Percentiles rank a stretch among this genome's conserved stretches.
Conservation (phyloP, 352 stramenopile species). For the Saprolegnia parasitica region DNA sequence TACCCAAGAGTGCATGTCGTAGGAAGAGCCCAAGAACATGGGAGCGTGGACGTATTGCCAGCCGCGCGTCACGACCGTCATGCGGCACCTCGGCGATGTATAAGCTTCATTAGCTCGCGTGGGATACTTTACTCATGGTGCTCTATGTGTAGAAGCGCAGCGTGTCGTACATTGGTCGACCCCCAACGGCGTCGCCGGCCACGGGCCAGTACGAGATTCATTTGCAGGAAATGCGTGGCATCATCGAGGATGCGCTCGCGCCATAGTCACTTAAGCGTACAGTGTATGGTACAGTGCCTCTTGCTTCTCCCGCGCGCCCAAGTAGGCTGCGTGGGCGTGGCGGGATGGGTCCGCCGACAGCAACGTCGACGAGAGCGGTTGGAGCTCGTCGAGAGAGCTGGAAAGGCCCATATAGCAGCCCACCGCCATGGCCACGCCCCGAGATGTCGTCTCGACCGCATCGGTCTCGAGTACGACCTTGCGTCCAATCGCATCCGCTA, state of each 20-base stretch:
- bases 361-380: slow-evolving; percentile 34
- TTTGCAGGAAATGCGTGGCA: slow-evolving; percentile 89
- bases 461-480: slow-evolving; percentile 62
- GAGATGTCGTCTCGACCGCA: slow-evolving; percentile 74
- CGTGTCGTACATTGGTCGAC: slow-evolving; percentile 91
- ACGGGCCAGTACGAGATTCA: slow-evolving; percentile 95
- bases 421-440: slow-evolving; percentile 71
- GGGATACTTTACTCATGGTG: neutral
- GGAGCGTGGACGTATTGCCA: slow-evolving; percentile 92
- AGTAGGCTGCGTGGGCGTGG: slow-evolving; percentile 50
- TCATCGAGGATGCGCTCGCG: slow-evolving; percentile 82
- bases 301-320: slow-evolving; percentile 59
- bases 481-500: slow-evolving; percentile 68
- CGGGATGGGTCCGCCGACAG: slow-evolving; percentile 43
- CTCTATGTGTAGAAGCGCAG: slow-evolving; percentile 15
- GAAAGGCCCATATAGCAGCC: slow-evolving; percentile 58
- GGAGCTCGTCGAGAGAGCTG: slow-evolving; percentile 38
- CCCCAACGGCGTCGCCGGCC: slow-evolving; percentile 92
- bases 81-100: slow-evolving; percentile 72
- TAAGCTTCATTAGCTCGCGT: slow-evolving; percentile 23
- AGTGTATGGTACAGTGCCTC: slow-evolving; percentile 70
- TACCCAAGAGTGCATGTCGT: neutral
- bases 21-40: slow-evolving; percentile 99
- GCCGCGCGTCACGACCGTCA: slow-evolving; percentile 90
- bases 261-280: slow-evolving; percentile 35